Evolutionary conservation across 164 flowering plant genomes (phyloP), one percentile per base, ranked within the genome.

Genomic region (Akebia trifoliata): DNA sequence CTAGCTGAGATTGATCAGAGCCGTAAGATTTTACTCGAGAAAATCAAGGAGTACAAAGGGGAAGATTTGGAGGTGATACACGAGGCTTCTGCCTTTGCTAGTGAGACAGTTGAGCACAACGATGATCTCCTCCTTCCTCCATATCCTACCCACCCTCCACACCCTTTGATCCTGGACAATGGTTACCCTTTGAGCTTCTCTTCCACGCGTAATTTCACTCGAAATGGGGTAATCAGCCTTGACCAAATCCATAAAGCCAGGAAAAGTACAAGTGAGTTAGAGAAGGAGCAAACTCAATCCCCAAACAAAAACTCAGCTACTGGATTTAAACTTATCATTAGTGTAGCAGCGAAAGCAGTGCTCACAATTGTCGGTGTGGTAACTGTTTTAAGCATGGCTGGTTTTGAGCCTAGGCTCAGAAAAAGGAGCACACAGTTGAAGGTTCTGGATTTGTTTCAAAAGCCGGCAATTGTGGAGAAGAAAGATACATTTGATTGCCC

Each of bases 91-190:
- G 77, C 83, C 55, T 93, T 93, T 70, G 95, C 84, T 20, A 79
- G 95, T 64, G 87, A 81, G 71, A 76, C 83, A 35, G 89, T 83
- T 15, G 82, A 90, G 62, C 76, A 76, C 17, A 74, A 67, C 66
- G 76, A 69, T 50, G 81, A 85, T 67, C 94, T 93, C 30, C 72
- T 90, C 45, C 99, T 86, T 71, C 99, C 99, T 57, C 99, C 92
- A 17, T 90, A 93, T 70, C 87, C 86, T 36, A 79, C 63, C 62
- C 87, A 78, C 20, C 69, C 77, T 40, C 82, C 90, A 17, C 74
- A 35, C 15, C 57, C 92, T 36, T 17, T 76, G 30, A 65, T 66
- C 30, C 45, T 68, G 38, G 77, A 74, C 28, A 81, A 76, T 22
- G 69, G 69, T 7, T 71, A 70, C 56, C 56, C 66, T 15, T 67